Conservation (phyloP, 2,329 filamentous ascomycete genomes). For the Colletotrichum filicis region DNA sequence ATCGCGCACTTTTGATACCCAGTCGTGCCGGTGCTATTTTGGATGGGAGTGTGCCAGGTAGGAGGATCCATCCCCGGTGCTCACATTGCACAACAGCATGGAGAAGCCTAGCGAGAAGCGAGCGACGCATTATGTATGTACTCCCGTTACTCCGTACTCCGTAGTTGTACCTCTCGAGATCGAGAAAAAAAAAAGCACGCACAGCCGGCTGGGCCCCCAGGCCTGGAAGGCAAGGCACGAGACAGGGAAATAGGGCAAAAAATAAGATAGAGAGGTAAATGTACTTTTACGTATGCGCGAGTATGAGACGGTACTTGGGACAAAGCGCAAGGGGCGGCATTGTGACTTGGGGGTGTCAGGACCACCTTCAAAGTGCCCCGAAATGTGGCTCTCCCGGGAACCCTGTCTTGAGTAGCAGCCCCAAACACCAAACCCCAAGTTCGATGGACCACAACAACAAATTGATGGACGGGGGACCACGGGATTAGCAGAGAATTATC, state of each 20-base stretch:
- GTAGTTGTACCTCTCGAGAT: neutral
- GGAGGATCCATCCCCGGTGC: neutral
- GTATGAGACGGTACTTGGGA: neutral
- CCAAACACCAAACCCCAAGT: constrained; percentile 31
- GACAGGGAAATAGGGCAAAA: neutral
- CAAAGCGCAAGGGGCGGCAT: constrained; percentile 32
- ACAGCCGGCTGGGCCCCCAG: neutral
- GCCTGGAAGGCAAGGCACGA: neutral
- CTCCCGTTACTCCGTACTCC: neutral
- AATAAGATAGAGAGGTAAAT: neutral
- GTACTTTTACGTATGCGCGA: neutral
- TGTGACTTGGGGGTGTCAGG: constrained; percentile 29
- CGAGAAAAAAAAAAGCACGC: constrained; percentile 5
- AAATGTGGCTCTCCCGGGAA: constrained; percentile 31
- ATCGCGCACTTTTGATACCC: neutral
- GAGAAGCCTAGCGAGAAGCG: constrained; percentile 10
- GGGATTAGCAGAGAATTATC: constrained; percentile 31
- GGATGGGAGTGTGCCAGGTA: neutral
- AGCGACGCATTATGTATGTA: neutral
- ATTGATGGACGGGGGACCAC: constrained; percentile 28
- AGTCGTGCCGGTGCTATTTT: neutral
- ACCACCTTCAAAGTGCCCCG: constrained; percentile 27
- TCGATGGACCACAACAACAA: constrained; percentile 31
- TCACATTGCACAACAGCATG: constrained; percentile 22
- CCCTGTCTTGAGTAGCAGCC: constrained; percentile 30